Conservation (phyloP, 345 rosid genomes). For the Raphanus sativus region DNA sequence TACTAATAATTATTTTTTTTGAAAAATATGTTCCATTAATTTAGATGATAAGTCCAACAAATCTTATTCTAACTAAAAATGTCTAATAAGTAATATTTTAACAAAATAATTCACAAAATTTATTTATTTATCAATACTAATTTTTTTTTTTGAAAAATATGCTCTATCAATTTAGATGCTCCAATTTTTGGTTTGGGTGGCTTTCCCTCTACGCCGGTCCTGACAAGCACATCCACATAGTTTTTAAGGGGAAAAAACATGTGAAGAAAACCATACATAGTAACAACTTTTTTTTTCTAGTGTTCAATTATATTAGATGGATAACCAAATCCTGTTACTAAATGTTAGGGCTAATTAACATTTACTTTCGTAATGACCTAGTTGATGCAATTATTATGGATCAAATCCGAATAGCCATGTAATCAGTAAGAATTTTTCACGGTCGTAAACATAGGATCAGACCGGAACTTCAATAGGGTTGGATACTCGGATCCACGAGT, state of each 20-base stretch:
- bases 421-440: background rate
- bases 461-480: background rate
- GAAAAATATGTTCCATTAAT: no score
- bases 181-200: no score
- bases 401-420: conserved; percentile 12
- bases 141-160: no score
- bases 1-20: no score
- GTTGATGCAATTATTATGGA: conserved; percentile 23
- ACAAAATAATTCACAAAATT: no score
- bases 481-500: background rate
- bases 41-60: no score
- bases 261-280: background rate
- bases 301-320: background rate
- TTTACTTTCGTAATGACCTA: conserved; percentile 7
- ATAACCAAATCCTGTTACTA: background rate
- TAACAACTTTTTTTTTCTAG: background rate
- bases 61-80: no score
- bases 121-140: no score
- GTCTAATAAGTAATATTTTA: no score
- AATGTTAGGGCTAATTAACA: conserved; percentile 2
- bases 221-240: conserved; percentile 33
- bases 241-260: background rate
- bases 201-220: no score
- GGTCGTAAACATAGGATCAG: background rate
- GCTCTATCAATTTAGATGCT: no score